These are phyloP conservation scores for Pilasporangium apinafurcum DNA, from an alignment of 352 stramenopile species.

Conservation along the genomic window DNA sequence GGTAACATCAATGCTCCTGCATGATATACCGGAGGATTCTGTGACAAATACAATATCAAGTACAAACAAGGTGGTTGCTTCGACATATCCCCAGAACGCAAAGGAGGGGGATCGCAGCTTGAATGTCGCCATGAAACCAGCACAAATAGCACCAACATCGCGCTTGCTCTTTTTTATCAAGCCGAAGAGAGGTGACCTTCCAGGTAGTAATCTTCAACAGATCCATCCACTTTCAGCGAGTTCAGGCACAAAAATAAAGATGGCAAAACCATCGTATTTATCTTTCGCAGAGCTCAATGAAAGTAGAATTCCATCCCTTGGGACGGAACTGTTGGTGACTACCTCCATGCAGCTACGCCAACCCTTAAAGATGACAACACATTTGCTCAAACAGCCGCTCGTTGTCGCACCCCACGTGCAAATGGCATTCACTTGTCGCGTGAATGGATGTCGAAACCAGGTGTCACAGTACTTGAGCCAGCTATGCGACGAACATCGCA, in stretches of 20 bases:
- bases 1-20: not conserved
- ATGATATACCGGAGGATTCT: not conserved
- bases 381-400: too few relatives aligned
- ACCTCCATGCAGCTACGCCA: not conserved
- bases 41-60: not conserved
- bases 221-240: too few relatives aligned
- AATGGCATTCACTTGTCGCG: not conserved
- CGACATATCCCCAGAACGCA: not conserved
- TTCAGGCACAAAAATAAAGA: too few relatives aligned
- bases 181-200: too few relatives aligned
- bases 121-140: too few relatives aligned
- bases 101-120: too few relatives aligned
- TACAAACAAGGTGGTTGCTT: not conserved
- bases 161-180: too few relatives aligned
- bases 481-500: conserved; percentile 7
- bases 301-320: not conserved
- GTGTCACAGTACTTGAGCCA: not conserved
- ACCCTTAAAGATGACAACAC: too few relatives aligned
- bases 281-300: not conserved
- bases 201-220: too few relatives aligned
- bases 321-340: not conserved
- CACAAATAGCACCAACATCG: too few relatives aligned
- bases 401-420: too few relatives aligned
- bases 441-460: conserved; percentile 1
- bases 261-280: not conserved